phyloP scores from a whole-genome alignment of 1,139 yeast genomes.

The Hanseniaspora sp. region DNA sequence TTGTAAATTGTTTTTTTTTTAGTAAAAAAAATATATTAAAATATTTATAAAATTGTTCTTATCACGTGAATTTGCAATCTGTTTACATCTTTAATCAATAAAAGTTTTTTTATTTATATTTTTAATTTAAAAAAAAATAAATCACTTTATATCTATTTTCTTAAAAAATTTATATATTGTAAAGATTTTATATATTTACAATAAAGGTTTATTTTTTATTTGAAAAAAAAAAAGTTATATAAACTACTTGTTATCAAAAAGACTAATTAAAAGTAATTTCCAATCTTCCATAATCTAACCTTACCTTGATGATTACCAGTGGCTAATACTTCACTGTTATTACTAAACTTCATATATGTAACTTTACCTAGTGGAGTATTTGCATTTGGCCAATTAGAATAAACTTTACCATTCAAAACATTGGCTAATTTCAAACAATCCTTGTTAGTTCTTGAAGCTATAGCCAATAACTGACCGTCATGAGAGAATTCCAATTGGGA shows the following conservation, averaged over 20 bases:
- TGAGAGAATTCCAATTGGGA: conserved; percentile 63
- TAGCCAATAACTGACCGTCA: conserved; percentile 81
- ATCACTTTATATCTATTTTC: too few relatives aligned
- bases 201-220: neutral
- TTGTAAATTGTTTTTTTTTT: too few relatives aligned
- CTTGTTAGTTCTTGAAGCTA: conserved; percentile 75
- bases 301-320: conserved; percentile 87
- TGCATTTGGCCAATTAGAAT: conserved; percentile 93
- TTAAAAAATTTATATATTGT: neutral
- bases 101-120: neutral
- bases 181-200: neutral
- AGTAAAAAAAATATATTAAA: too few relatives aligned
- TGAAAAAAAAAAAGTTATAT: neutral
- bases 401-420: conserved; percentile 76
- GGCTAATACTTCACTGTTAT: conserved; percentile 71
- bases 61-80: too few relatives aligned
- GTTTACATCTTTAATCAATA: too few relatives aligned
- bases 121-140: too few relatives aligned
- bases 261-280: conserved; percentile 43
- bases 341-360: conserved; percentile 70
- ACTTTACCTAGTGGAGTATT: conserved; percentile 93
- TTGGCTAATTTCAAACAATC: conserved; percentile 84
- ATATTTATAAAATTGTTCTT: too few relatives aligned
- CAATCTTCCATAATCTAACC: conserved; percentile 79
- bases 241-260: neutral